These are phyloP conservation scores for Athelia psychrophila DNA, from an alignment of 1,284 basidiomycete species.

Conservation along the genomic window DNA sequence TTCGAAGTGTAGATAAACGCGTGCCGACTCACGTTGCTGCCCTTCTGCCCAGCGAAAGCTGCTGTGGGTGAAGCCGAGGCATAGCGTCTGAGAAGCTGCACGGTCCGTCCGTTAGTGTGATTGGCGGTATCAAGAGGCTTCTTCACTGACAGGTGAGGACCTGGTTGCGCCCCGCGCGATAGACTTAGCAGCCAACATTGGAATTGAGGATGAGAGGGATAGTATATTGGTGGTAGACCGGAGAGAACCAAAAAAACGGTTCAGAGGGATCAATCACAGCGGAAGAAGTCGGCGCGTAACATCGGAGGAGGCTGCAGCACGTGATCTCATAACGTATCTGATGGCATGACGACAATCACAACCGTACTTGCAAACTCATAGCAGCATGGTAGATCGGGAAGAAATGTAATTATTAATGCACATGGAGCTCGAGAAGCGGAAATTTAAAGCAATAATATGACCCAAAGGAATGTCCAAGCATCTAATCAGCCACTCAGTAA, in stretches of 20 bases:
- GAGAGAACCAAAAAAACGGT: slow-evolving; percentile 2
- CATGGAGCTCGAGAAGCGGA: too few species aligned
- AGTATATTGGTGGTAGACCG: slow-evolving; percentile 3
- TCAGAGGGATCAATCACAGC: slow-evolving; percentile 12
- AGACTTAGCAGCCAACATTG: slow-evolving; percentile 59
- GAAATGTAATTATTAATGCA: too few species aligned
- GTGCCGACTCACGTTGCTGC: slow-evolving; percentile 65
- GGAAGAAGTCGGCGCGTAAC: not conserved
- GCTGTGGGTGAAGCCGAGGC: slow-evolving; percentile 77
- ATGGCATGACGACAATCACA: too few species aligned
- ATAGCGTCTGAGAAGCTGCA: slow-evolving; percentile 57
- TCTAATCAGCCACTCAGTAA: slow-evolving; percentile 64
- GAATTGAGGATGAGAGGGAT: not conserved
- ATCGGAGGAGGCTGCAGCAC: not conserved
- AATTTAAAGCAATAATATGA: slow-evolving; percentile 13
- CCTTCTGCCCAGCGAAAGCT: slow-evolving; percentile 87
- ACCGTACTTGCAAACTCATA: not conserved
- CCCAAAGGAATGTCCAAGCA: slow-evolving; percentile 18
- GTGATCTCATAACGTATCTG: too few species aligned
- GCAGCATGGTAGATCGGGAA: too few species aligned
- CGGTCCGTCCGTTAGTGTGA: slow-evolving; percentile 1
- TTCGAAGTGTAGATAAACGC: not conserved
- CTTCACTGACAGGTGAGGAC: slow-evolving; percentile 38
- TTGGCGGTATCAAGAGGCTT: not conserved
- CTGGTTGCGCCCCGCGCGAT: slow-evolving; percentile 51